Base-by-base conservation (phyloP, 352 stramenopile genomes). In the Phytophthora tubulina region DNA sequence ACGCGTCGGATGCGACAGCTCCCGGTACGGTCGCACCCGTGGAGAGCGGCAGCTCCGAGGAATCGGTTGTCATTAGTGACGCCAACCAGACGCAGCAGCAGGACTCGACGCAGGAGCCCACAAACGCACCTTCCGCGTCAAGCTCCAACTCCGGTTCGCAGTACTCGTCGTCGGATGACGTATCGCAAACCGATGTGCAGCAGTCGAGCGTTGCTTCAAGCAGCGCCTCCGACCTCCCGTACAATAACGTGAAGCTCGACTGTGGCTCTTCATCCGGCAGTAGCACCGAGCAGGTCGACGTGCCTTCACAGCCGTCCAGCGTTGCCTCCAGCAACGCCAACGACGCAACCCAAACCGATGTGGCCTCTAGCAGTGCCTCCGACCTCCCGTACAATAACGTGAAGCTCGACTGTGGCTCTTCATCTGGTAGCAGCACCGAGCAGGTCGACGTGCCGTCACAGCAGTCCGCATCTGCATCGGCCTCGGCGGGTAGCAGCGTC, bases 121-220 rank as follows among this genome's bases (percentile, higher is more conserved):
- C 45, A 14, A 21, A 10, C 14, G 21, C 53, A 3, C 44, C 63
- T 52, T 70, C 63, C 10, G 44, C 49, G 14, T 57, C 63, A 3
- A 51, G 52, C 13, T 70, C 63, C 4, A 54, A 35, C 44, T 64
- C 53, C 32, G 53, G 45, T 11, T 70, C 63, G 35, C 31, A 38
- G 2, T 49, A 56, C 21, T 50, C 51, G 32, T 46, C 54, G 3
- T 57, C 48, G 32, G 48, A 56, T 7, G 66, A 64, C 17, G 58
- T 60, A n/a, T 69, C 66, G 11, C 58, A 69, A 51, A 64, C 51
- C 14, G 50, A 36, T 7, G 32, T 60, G 0, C 66, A 73, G 57
- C 66, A 64, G 52, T 68, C 66, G 10, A 73, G 66, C 7, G 66
- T 73, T 10, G 42, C 50, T 2, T 73, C 57, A 3, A 73, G 66